Percentiles rank a stretch among this genome's conserved stretches.
phyloP scores from a whole-genome alignment of 371 early-diverging fungal species.

The Lichtheimia ramosa region DNA sequence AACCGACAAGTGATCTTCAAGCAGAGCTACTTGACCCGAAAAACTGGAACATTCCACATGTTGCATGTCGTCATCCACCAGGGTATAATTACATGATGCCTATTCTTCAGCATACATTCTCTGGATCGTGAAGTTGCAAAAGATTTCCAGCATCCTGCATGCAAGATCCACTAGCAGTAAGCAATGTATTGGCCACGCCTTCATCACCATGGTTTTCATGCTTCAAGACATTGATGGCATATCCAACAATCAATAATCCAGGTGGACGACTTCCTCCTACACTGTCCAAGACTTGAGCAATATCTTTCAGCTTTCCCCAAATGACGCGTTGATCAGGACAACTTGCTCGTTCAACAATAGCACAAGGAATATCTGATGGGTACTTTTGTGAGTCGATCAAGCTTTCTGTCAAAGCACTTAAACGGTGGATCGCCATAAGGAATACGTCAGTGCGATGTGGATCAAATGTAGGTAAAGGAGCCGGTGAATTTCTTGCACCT shows the following conservation, averaged over 20 bases:
- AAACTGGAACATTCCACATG: no score
- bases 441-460: conserved; percentile 80
- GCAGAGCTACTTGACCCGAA: no score
- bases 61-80: no score
- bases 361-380: conserved; percentile 67
- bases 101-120: conserved; percentile 29
- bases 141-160: conserved; percentile 14
- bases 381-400: conserved; percentile 53
- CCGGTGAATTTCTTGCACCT: conserved; percentile 44
- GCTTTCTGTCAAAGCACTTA: conserved; percentile 59
- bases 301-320: conserved; percentile 55
- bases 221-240: conserved; percentile 52
- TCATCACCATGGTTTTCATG: conserved; percentile 28
- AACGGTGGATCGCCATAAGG: conserved; percentile 83
- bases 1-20: no score
- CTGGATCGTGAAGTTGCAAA: conserved; percentile 45
- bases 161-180: conserved; percentile 15
- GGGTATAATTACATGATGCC: no score
- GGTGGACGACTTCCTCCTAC: conserved; percentile 75
- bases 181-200: conserved; percentile 34
- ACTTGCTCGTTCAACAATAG: conserved; percentile 77
- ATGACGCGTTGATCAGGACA: conserved; percentile 71
- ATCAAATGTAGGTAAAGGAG: conserved; percentile 64
- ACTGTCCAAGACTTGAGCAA: conserved; percentile 63
- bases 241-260: conserved; percentile 70